Evolutionary conservation across 805 yeast genomes (phyloP), one percentile per base, ranked within the genome.

Genomic region (Tetrapisispora pingtungensis): DNA sequence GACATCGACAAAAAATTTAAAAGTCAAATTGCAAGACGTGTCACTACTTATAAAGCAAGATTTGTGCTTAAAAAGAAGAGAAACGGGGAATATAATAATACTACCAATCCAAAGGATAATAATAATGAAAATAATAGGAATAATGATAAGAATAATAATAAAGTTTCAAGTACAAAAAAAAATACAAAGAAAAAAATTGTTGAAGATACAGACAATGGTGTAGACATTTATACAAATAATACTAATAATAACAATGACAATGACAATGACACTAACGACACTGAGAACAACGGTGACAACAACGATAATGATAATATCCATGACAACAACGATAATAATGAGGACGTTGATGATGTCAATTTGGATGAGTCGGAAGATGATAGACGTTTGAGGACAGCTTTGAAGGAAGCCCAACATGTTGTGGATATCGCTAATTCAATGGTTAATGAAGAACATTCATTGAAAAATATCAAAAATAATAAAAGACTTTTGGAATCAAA

Each of bases 1-100:
- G 66, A 62, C 39, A 49, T 62, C n/a, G 61, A 54, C 33, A 60
- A 60, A 44, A 58, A 52, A 39, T 49, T 62, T 42, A 47, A 55
- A 14, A 51, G 59, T 12, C 52, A 56, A 35, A 61, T 62, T 15
- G 56, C 64, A 5, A 57, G 66, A 49, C 58, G 64, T 41, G 62
- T 62, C 12, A 61, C 66, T 20, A 60, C 66, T 7, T 62, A 61
- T 43, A 62, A 62, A 38, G 64, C 67, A 14, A 51, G 67, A 35
- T 60, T 61, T 39, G 64, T 61, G 6, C 43, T 58, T 37, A 62
- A 61, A 45, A 58, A 59, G 46, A 61, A 60, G 52, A 62, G 55
- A 42, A 55, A 49, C 30, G 64, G 64, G 14, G 57, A 57, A 17
- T 62, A 59, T 37, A 26, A 26, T 7, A 37, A 17, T 8, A 15